phyloP scores from a whole-genome alignment of 495 filamentous ascomycete genomes.

The Cudoniella acicularis region DNA sequence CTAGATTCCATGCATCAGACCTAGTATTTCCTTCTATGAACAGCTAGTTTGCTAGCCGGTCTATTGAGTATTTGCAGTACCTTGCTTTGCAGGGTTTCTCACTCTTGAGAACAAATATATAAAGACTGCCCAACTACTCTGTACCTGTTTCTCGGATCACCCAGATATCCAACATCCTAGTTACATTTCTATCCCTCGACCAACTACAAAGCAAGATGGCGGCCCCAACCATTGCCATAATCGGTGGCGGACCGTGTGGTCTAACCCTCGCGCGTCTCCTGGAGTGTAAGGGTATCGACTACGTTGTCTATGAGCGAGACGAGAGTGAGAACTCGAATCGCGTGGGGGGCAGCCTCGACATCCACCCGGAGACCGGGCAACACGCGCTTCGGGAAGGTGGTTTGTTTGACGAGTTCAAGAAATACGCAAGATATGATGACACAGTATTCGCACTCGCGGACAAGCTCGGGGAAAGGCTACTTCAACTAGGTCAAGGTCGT shows the following conservation, averaged over 20 bases:
- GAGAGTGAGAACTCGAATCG: slow-evolving; percentile 4
- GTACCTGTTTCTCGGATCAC: slow-evolving; percentile 11
- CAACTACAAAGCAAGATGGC: slow-evolving; percentile 11
- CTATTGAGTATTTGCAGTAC: background rate
- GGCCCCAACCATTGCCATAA: slow-evolving; percentile 44
- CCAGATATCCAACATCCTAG: slow-evolving; percentile 10
- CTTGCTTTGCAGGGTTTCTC: background rate
- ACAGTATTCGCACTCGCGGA: slow-evolving; percentile 24
- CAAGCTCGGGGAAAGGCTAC: slow-evolving; percentile 19
- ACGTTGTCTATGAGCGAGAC: slow-evolving; percentile 41
- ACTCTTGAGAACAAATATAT: background rate
- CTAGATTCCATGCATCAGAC: too few relatives aligned
- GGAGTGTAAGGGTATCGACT: slow-evolving; percentile 23
- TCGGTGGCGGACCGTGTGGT: slow-evolving; percentile 54
- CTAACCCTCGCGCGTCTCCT: slow-evolving; percentile 53
- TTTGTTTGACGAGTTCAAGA: slow-evolving; percentile 45
- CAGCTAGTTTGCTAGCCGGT: background rate
- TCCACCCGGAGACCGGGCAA: slow-evolving; percentile 49
- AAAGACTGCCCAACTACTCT: slow-evolving; percentile 9
- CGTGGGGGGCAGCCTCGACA: slow-evolving; percentile 47
- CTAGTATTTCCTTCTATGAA: background rate
- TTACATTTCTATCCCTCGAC: slow-evolving; percentile 12
- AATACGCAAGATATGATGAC: slow-evolving; percentile 29
- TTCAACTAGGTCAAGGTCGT: slow-evolving; percentile 39
- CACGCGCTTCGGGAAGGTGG: slow-evolving; percentile 44